Base-by-base conservation (phyloP, 2,329 filamentous ascomycete genomes). In the Trichoderma asperellum region DNA sequence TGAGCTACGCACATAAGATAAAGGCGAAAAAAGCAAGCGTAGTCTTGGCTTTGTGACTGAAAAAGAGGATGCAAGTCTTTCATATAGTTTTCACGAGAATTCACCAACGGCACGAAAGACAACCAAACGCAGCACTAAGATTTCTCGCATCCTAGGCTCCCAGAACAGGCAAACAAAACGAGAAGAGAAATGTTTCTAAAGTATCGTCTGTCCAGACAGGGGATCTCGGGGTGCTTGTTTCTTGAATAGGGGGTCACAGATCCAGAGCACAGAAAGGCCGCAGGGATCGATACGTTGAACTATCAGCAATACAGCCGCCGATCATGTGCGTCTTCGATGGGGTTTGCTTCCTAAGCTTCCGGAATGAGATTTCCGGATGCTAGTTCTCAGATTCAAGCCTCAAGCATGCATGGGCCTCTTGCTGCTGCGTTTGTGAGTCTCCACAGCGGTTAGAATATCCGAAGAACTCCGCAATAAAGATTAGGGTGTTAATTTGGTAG, bases 91-190 rank as follows among this genome's bases (percentile, higher is more conserved):
- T 72, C 71, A 73, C 70, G 64, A 69, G 37, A 67, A 70, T 72
- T 71, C 71, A 75, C 68, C 73, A 72, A 73, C 72, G 68, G 75
- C 75, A 74, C 75, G 71, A 59, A 47, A 21, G 37, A 64, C 70
- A 58, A 58, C 68, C 60, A 65, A 72, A 72, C 63, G 73, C 68
- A 68, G 68, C 69, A 70, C 73, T 71, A 71, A 72, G 73, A 72
- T 68, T 73, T 65, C 32, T 74, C 63, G 62, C 67, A 59, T 55
- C 58, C 71, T 70, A 74, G 74, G 73, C 73, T 71, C 70, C 72
- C 72, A 66, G 72, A 71, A 69, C 74, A 73, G 74, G 71, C 76
- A 77, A 77, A 77, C 76, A 77, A 68, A 27, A 49, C 10, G 29
- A 47, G 40, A 64, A 27, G 53, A 21, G 21, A 35, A 59, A 60